phyloP scores from a whole-genome alignment of 495 filamentous ascomycete species.

The Neurospora cerealis region DNA sequence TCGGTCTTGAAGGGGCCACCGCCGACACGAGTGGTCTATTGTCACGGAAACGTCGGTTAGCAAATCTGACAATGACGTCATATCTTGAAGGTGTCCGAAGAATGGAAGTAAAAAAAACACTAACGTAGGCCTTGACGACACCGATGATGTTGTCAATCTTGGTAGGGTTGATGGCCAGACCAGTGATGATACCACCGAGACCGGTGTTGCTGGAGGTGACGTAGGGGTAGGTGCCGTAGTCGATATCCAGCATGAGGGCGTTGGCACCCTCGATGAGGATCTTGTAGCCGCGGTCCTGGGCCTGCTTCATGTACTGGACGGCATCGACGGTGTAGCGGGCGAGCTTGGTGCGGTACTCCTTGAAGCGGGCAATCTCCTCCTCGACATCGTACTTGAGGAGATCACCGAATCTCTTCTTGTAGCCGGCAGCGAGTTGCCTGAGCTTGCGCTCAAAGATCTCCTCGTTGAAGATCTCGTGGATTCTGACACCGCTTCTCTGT shows the following conservation, averaged over 20 bases:
- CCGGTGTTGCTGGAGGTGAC: conserved; percentile 73
- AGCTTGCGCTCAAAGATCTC: conserved; percentile 62
- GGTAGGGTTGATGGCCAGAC: conserved; percentile 47
- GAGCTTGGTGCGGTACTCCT: conserved; percentile 60
- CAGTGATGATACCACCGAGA: conserved; percentile 68
- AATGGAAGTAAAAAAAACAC: background rate
- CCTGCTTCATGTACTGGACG: conserved; percentile 44
- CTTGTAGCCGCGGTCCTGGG: conserved; percentile 47
- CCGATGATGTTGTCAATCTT: conserved; percentile 57
- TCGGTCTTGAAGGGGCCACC: conserved; percentile 82
- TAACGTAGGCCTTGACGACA: conserved; percentile 67
- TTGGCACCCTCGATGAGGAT: conserved; percentile 86
- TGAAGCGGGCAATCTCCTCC: conserved; percentile 56
- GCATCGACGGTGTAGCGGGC: conserved; percentile 61
- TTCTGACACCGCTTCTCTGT: conserved; percentile 55
- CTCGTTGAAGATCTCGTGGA: conserved; percentile 66
- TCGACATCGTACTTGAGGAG: conserved; percentile 68
- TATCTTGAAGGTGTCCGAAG: background rate
- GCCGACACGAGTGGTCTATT: conserved; percentile 56
- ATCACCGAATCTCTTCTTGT: conserved; percentile 65
- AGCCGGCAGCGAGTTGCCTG: conserved; percentile 52
- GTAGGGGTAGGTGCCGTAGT: conserved; percentile 66
- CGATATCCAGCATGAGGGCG: conserved; percentile 50
- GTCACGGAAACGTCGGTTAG: background rate
- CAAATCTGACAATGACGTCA: background rate